These are phyloP conservation scores for Omphalea diandra DNA, from an alignment of 441 rosid genomes.

Conservation along the genomic window DNA sequence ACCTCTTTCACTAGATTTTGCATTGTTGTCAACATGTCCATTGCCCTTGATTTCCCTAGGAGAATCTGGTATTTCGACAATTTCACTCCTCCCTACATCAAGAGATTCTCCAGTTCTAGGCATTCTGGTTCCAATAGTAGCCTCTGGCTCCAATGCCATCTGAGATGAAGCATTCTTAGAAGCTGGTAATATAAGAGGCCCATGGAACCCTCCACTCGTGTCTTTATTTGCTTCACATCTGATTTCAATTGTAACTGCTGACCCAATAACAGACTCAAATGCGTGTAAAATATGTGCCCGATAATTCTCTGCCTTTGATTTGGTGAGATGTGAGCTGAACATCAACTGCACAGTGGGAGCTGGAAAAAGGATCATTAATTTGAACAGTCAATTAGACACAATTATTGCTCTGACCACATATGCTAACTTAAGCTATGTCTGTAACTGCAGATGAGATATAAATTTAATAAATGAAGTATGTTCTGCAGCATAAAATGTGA, in stretches of 20 bases:
- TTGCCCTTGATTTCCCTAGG: slow-evolving; percentile 35
- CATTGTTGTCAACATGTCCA: slow-evolving; percentile 25
- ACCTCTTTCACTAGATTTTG: slow-evolving; percentile 39
- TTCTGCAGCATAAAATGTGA: slow-evolving; percentile 1
- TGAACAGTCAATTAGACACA: background rate
- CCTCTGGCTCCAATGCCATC: slow-evolving; percentile 25
- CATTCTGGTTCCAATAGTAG: slow-evolving; percentile 21
- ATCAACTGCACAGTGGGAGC: slow-evolving; percentile 90
- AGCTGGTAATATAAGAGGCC: slow-evolving; percentile 44
- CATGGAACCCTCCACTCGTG: slow-evolving; percentile 28
- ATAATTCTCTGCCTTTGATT: slow-evolving; percentile 82
- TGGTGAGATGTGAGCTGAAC: slow-evolving; percentile 67
- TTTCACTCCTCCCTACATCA: slow-evolving; percentile 63
- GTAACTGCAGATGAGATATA: background rate
- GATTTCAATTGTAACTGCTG: slow-evolving; percentile 80
- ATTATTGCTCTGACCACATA: background rate
- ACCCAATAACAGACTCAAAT: slow-evolving; percentile 82
- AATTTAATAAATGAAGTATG: no score
- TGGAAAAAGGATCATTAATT: slow-evolving; percentile 34
- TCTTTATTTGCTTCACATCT: slow-evolving; percentile 62
- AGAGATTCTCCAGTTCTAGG: slow-evolving; percentile 37
- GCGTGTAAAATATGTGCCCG: slow-evolving; percentile 73
- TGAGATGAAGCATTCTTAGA: slow-evolving; percentile 43
- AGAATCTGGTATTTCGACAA: slow-evolving; percentile 72
- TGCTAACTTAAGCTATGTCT: no score